Base-by-base conservation (phyloP, 2,329 filamentous ascomycete genomes). In the Phaeoacremonium minimum region DNA sequence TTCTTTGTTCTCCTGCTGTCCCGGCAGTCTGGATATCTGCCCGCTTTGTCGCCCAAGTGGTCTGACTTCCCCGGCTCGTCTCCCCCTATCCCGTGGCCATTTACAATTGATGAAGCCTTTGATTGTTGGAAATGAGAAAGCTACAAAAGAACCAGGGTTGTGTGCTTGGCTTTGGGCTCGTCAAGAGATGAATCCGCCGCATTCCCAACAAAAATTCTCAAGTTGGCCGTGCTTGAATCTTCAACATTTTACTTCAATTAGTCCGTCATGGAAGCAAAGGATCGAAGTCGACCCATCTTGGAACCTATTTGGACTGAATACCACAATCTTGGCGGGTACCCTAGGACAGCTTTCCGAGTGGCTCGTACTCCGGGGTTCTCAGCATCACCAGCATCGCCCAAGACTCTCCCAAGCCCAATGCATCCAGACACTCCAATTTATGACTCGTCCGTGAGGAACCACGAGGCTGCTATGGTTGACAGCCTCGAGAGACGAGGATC, bases 261-360 rank as follows among this genome's bases (percentile, higher is more conserved):
- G 9, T 28, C 15, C 31, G 45, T 45, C 47, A 60, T 52, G 48
- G 50, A 59, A 41, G 49, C 56, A 7, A 55, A 56, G 32, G 37
- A 37, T 30, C 46, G 54, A 31, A 42, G 46, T 26, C 57, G 56
- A 12, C 59, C 56, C 19, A 53, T 44, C 45, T 51, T 65, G 33
- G 51, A 58, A 40, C 60, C 61, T 4, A 38, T 64, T 37, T 61
- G 57, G 56, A 57, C 57, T 15, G 47, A 47, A 34, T 52, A 53
- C 28, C 50, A 56, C 32, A 50, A 46, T 28, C 32, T 50, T 11
- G 45, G 45, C 18, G 47, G 36, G n/a, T 42, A 45, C 19, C 47
- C 55, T 17, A 45, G 45, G 32, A 40, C 44, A 8, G 38, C 45
- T 26, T 46, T 45, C 34, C 48, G 44, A 35, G 46, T 48, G 12